Conservation (phyloP, 2,329 filamentous ascomycete genomes). For the Fusarium mangiferae region DNA sequence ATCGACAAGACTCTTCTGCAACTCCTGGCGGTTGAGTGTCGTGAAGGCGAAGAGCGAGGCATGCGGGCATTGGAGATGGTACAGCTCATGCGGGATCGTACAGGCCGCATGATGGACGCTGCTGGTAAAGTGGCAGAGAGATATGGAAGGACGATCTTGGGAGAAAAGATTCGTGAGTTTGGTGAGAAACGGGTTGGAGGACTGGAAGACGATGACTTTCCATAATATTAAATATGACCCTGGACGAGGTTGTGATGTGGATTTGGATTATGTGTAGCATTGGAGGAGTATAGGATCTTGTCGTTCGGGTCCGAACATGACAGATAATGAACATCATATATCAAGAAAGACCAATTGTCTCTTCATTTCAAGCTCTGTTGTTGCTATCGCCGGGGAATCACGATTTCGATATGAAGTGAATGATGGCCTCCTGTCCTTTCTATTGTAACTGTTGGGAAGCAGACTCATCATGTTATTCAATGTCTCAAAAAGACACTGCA, state of each 20-base stretch:
- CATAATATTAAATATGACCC: background rate
- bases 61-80: constrained; percentile 97
- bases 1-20: constrained; percentile 92
- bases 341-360: background rate
- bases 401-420: background rate
- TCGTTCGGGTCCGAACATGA: background rate
- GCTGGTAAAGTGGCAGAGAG: constrained; percentile 89
- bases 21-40: constrained; percentile 88
- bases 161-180: constrained; percentile 89
- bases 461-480: background rate
- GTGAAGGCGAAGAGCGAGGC: constrained; percentile 89
- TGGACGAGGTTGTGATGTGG: background rate
- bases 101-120: constrained; percentile 90
- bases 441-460: background rate
- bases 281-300: background rate
- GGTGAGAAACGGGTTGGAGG: constrained; percentile 76
- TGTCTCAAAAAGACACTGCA: background rate
- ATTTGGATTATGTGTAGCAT: constrained; percentile 3
- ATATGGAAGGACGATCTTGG: constrained; percentile 82
- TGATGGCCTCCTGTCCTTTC: background rate
- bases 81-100: constrained; percentile 82
- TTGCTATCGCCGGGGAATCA: background rate
- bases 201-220: constrained; percentile 66
- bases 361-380: background rate
- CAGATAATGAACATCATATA: background rate